Evolutionary conservation across 352 stramenopile genomes (phyloP), one percentile per base, ranked within the genome.

Genomic region (Heterotrichella gracilis): DNA sequence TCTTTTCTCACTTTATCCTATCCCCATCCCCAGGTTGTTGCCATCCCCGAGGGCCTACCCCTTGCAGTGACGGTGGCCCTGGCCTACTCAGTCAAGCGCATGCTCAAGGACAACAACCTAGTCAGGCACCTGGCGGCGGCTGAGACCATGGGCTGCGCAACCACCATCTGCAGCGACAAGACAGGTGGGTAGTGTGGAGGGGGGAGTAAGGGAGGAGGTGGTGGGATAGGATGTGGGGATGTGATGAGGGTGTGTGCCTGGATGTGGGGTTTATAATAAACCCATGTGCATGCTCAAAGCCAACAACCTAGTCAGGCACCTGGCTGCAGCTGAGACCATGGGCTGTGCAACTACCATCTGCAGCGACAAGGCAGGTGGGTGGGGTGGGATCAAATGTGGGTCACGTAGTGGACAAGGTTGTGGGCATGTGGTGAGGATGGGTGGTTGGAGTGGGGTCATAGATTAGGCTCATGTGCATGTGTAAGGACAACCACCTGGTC

Each of bases 351-450:
- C 88, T 9, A 87, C 85, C 9, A 94, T 96, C 73, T 96, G 88
- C 78, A 94, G 85, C 32, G 90, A 97, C 80, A 97, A 96, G 80
- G 96, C 89, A 0, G 86, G 90, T n/a, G n/a, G n/a, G n/a, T n/a
- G n/a, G n/a, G n/a, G n/a, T n/a, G n/a, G n/a, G n/a, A n/a, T n/a
- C n/a, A n/a, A n/a, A n/a, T n/a, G n/a, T n/a, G n/a, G n/a, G n/a
- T n/a, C n/a, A n/a, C n/a, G n/a, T n/a, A n/a, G n/a, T n/a, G n/a
- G n/a, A n/a, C n/a, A n/a, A n/a, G n/a, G n/a, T n/a, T n/a, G n/a
- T n/a, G n/a, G n/a, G n/a, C n/a, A n/a, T n/a, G n/a, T n/a, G n/a
- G n/a, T n/a, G n/a, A n/a, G n/a, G n/a, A n/a, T n/a, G n/a, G n/a
- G n/a, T n/a, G n/a, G n/a, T n/a, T n/a, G n/a, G n/a, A n/a, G n/a